These are phyloP conservation scores for Trichoderma koningii DNA, from an alignment of 2,329 filamentous ascomycete genomes.

Conservation along the genomic window DNA sequence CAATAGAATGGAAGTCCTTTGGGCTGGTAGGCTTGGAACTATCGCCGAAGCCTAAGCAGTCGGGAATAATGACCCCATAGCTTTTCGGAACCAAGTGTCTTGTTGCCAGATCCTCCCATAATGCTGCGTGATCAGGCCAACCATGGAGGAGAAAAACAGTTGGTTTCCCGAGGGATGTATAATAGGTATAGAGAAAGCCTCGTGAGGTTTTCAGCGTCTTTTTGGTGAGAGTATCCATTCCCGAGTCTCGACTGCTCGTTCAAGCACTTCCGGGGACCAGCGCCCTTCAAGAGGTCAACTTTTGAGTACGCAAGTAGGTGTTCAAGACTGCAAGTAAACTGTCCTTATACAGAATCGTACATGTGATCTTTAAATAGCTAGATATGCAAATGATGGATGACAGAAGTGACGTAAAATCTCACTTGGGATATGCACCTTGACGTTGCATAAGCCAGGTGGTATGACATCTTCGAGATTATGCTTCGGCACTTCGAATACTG, in stretches of 20 bases:
- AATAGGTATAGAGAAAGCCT: not conserved
- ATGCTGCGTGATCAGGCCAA: not conserved
- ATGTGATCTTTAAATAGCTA: no score
- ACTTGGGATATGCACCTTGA: no score
- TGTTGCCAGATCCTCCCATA: not conserved
- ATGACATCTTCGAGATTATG: no score
- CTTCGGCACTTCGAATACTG: not conserved
- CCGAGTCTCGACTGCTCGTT: no score
- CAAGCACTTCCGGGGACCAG: not conserved
- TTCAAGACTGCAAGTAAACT: no score
- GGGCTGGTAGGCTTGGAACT: not conserved
- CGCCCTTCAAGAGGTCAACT: no score
- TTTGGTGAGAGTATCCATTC: not conserved
- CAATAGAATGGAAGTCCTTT: not conserved
- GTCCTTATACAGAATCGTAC: no score
- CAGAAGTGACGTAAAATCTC: no score
- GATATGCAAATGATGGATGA: no score
- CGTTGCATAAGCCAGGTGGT: no score
- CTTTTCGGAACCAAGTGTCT: not conserved
- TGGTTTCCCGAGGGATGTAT: not conserved
- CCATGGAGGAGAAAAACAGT: not conserved
- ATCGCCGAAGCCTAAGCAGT: not conserved
- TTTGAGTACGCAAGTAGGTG: not conserved
- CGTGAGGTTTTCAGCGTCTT: not conserved
- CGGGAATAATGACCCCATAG: not conserved